Conservation (phyloP, 768 basidiomycete genomes). For the Suillus clintonianus region DNA sequence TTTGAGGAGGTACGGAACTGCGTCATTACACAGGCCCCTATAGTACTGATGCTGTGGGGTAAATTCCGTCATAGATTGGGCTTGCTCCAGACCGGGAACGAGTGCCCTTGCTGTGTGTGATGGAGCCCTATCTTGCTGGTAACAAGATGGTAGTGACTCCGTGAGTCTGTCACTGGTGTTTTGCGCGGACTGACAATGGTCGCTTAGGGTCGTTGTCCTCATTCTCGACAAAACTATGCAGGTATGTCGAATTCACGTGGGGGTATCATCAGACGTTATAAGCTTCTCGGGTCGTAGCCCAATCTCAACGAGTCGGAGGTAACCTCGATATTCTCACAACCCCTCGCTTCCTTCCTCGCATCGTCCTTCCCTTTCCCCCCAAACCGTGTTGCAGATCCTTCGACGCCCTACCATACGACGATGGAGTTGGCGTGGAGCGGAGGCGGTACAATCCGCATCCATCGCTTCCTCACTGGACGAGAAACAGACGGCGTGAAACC, state of each 20-base stretch:
- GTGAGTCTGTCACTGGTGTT: conserved; percentile 47
- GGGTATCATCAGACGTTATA: conserved; percentile 13
- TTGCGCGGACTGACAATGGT: not conserved
- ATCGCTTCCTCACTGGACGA: conserved; percentile 83
- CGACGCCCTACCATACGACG: conserved; percentile 59
- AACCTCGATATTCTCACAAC: conserved; percentile 81
- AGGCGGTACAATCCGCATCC: conserved; percentile 49
- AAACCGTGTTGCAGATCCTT: conserved; percentile 54
- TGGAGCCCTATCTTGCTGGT: conserved; percentile 79
- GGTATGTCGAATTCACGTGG: conserved; percentile 36
- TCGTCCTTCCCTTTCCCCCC: conserved; percentile 57
- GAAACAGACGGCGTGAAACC: conserved; percentile 86
- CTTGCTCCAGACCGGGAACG: conserved; percentile 69
- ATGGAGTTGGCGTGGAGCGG: conserved; percentile 53
- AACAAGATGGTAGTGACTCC: conserved; percentile 79
- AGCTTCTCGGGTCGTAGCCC: conserved; percentile 48
- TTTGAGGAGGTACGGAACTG: conserved; percentile 72
- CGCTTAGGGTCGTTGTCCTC: conserved; percentile 75
- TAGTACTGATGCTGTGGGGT: not conserved
- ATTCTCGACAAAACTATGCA: conserved; percentile 77
- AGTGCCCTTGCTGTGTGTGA: conserved; percentile 72
- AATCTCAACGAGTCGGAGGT: conserved; percentile 82
- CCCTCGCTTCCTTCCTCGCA: conserved; percentile 70
- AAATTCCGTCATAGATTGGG: conserved; percentile 63
- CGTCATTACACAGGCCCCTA: not conserved